phyloP scores from a whole-genome alignment of 2,329 filamentous ascomycete genomes.

The Chaetomium globosum region DNA sequence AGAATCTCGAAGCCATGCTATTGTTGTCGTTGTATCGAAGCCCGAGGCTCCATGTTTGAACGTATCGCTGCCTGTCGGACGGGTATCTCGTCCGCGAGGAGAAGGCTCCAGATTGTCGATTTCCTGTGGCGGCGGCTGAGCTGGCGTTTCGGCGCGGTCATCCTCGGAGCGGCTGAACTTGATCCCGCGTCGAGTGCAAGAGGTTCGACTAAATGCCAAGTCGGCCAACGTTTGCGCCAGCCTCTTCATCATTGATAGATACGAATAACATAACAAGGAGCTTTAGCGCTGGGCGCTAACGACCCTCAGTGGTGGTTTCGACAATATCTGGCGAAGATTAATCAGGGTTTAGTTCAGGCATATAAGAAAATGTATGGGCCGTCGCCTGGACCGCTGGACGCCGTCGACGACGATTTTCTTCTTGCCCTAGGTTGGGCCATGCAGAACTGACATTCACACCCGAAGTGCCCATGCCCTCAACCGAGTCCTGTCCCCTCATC shows the following conservation, averaged over 20 bases:
- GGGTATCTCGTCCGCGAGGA: not conserved
- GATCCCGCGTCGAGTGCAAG: not conserved
- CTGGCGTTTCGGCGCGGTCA: conserved; percentile 1
- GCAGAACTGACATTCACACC: too few relatives aligned
- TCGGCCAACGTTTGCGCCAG: not conserved
- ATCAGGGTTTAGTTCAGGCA: too few relatives aligned
- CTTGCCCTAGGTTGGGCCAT: too few relatives aligned
- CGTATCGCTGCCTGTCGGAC: not conserved
- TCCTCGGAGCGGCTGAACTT: conserved; percentile 5
- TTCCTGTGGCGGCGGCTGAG: not conserved
- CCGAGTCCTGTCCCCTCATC: too few relatives aligned
- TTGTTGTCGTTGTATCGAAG: not conserved
- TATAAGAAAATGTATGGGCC: too few relatives aligned
- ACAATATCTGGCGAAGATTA: too few relatives aligned
- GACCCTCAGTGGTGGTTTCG: too few relatives aligned
- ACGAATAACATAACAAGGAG: too few relatives aligned
- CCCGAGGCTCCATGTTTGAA: not conserved
- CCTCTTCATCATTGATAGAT: not conserved
- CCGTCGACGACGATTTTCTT: too few relatives aligned
- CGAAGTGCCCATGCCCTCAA: too few relatives aligned
- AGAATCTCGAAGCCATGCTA: not conserved
- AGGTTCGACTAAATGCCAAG: not conserved
- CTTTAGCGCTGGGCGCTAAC: too few relatives aligned
- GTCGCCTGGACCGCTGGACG: too few relatives aligned
- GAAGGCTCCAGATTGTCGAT: not conserved